Evolutionary conservation across 2,329 filamentous ascomycete genomes (phyloP).

Genomic region (Ilyonectria sp.): DNA sequence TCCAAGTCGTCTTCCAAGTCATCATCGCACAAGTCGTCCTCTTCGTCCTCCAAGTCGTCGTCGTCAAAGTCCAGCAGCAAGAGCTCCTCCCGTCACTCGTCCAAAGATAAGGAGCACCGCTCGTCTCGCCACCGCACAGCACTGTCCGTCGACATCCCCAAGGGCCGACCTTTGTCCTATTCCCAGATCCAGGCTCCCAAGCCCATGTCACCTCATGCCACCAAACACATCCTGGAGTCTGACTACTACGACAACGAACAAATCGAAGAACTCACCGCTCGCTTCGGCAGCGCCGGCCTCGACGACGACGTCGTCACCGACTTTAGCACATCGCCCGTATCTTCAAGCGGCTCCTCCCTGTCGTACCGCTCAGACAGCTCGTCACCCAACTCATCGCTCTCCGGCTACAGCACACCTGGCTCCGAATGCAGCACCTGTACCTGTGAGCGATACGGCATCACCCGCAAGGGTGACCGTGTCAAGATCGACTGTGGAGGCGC

Average conservation of each 20-base stretch:
- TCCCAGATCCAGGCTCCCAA: constrained; percentile 93
- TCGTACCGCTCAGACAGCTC: constrained; percentile 82
- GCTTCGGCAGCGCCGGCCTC: constrained; percentile 76
- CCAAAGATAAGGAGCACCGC: constrained; percentile 60
- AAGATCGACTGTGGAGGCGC: constrained; percentile 95
- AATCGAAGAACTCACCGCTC: constrained; percentile 84
- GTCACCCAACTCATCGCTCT: constrained; percentile 80
- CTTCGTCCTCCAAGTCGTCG: constrained; percentile 43
- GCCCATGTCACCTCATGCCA: constrained; percentile 89
- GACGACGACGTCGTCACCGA: constrained; percentile 70
- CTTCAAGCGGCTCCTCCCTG: constrained; percentile 78
- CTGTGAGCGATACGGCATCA: constrained; percentile 97
- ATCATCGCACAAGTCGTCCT: constrained; percentile 45
- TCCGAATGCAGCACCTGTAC: constrained; percentile 87
- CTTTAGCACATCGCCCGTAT: constrained; percentile 73
- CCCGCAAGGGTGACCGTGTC: constrained; percentile 91
- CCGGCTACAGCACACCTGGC: constrained; percentile 84
- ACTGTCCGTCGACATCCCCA: constrained; percentile 79
- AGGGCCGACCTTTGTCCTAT: constrained; percentile 89
- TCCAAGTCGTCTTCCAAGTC: constrained; percentile 63
- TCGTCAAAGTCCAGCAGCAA: constrained; percentile 51
- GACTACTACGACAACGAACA: constrained; percentile 82
- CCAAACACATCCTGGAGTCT: constrained; percentile 86
- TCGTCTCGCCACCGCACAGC: constrained; percentile 58
- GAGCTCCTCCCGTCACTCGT: constrained; percentile 61